Evolutionary conservation across 352 stramenopile species (phyloP), one percentile per base, ranked within the genome.

Genomic region (Pythium phragmiticola): DNA sequence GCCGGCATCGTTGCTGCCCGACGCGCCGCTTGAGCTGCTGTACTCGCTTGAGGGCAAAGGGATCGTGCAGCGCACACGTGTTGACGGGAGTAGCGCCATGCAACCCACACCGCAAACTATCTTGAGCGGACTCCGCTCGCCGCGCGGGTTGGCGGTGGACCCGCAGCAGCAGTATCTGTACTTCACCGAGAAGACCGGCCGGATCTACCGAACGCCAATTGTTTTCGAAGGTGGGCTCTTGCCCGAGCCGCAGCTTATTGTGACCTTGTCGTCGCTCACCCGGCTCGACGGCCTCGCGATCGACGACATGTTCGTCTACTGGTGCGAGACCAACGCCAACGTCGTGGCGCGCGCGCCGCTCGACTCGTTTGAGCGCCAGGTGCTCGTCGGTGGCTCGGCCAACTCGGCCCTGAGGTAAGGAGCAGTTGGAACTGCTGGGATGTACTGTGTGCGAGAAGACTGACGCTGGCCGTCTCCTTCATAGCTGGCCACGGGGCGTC

Each of bases 141-240:
- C 83, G 9, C 74, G 83, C 11, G 80, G 83, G 4, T 63, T 92
- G 21, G 70, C 75, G 1, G 26, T 90, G 4, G 70, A 87, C 30
- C 48, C 57, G 0, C 13, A 16, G 0, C 71, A 68, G 21, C 42
- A 76, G 17, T 77, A 60, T 4, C 55, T 92, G 2, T 92, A 80
- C 67, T 88, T 84, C n/a, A 84, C 83, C 0, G 80, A 90, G 67
- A 90, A 89, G 47, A 92, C 80, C 12, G 81, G 79, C 3, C 72
- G 81, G 1, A 77, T 89, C 55, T 87, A 78, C 54, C 53, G 75
- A 33, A 36, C 51, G 11, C n/a, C 43, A 17, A 30, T 30, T 30
- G 26, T 30, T 39, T 70, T 1, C 17, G 21, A 9, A 21, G n/a
- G 9, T 45, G 62, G 2, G 4, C 23, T 30, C 43, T 61, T 41